Base-by-base conservation (phyloP, 148 eudicot species). In the Cornus florida region DNA sequence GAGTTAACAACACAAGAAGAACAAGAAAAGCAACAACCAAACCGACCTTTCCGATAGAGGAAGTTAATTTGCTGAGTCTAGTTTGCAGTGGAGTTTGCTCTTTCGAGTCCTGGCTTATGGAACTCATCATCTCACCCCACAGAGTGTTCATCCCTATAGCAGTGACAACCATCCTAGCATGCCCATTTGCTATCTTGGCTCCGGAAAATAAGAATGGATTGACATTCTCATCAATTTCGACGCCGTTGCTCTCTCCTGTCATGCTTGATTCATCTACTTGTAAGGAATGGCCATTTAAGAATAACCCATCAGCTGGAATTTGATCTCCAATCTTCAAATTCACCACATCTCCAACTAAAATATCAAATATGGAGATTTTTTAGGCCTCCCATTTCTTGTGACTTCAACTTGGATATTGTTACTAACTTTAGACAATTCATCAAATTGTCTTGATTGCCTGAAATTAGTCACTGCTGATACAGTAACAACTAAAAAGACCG, bases 101-200 rank as follows among this genome's bases (percentile, higher is more conserved):
- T 31, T 67, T 67, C 35, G 24, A 24, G 14, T 67, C 70, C 3
- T 24, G 13, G 38, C 38, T 31, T 67, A 67, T 67, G 22, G 70
- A 24, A 14, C 70, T 67, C 70, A 67, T 67, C 70, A 67, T 67
- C 70, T 67, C 70, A 67, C 70, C 70, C 70, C 70, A 67, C 14
- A 31, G 13, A 4, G 70, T 67, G 70, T 28, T 31, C 70, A 67
- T 67, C 12, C 70, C 70, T 17, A 67, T 38, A 2, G 70, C 33
- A 3, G 70, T 67, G 38, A 67, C 39, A 67, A 67, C 70, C 70
- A 67, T 31, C 24, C 13, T 0, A 3, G 14, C 70, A 13, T 67
- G 11, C 70, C 70, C 70, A 31, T 67, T 67, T 4, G 70, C 70
- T 31, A 67, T 31, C 70, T 67, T 67, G 70, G 70, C 70, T 10